Evolutionary conservation across 208 protist species (phyloP).

Genomic region (Angomonas deanei): DNA sequence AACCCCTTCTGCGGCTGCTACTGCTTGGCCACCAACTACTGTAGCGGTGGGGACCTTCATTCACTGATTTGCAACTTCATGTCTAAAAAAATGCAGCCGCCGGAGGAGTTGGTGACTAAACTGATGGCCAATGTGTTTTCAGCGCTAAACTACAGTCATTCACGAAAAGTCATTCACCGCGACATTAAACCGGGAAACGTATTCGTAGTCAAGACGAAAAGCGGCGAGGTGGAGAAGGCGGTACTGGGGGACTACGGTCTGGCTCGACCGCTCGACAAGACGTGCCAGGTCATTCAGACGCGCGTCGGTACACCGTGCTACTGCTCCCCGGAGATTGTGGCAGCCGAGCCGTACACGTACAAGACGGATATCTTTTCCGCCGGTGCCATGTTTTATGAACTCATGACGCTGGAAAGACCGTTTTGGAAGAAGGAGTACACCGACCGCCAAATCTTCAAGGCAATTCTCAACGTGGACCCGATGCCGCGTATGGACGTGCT

Average conservation of each 20-base stretch:
- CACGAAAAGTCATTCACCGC: conserved; percentile 77
- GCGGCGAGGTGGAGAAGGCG: conserved; percentile 18
- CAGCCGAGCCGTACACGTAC: conserved; percentile 80
- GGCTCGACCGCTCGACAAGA: conserved; percentile 64
- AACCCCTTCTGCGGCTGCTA: conserved; percentile 33
- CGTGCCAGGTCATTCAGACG: conserved; percentile 58
- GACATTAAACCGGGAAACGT: conserved; percentile 92
- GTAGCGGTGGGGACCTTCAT: conserved; percentile 77
- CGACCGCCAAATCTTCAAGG: conserved; percentile 43
- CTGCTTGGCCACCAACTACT: conserved; percentile 83
- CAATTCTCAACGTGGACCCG: conserved; percentile 51
- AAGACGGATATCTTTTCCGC: conserved; percentile 93
- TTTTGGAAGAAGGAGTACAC: conserved; percentile 60
- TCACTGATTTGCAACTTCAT: conserved; percentile 39
- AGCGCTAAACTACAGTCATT: conserved; percentile 86
- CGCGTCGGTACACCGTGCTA: conserved; percentile 90
- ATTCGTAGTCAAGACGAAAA: conserved; percentile 34
- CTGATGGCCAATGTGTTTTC: conserved; percentile 81
- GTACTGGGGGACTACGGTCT: conserved; percentile 88
- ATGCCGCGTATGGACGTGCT: conserved; percentile 33
- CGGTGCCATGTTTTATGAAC: conserved; percentile 85
- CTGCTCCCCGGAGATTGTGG: conserved; percentile 90
- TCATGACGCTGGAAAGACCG: conserved; percentile 54
- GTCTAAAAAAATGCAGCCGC: conserved; percentile 11
- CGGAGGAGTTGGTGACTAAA: conserved; percentile 43